Evolutionary conservation across 768 basidiomycete genomes (phyloP).

Genomic region (Mycena alexandri): DNA sequence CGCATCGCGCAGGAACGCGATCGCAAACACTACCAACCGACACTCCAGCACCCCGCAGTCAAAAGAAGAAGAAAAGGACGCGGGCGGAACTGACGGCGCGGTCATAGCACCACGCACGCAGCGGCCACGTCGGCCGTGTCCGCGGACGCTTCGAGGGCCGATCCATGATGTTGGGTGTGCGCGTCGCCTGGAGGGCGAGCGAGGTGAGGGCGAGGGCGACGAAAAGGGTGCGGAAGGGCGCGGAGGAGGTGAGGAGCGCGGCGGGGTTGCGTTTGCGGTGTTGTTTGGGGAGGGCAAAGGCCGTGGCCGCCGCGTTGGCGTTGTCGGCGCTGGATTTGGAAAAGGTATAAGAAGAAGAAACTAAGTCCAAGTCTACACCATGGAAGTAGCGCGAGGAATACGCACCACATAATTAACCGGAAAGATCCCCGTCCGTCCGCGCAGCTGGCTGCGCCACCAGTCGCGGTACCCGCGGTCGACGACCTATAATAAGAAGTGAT

Average conservation of each 20-base stretch:
- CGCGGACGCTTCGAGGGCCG: conserved; percentile 86
- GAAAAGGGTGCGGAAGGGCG: conserved; percentile 78
- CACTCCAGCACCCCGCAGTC: too few relatives aligned
- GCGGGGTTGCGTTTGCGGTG: conserved; percentile 62
- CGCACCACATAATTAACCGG: conserved; percentile 96
- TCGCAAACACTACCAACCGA: too few relatives aligned
- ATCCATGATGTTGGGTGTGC: conserved; percentile 82
- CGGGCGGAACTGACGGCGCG: conserved; percentile 89
- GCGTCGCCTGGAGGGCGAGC: conserved; percentile 79
- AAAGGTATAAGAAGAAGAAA: too few relatives aligned
- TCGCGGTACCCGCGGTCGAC: conserved; percentile 94
- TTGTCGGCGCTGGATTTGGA: too few relatives aligned
- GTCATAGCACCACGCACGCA: conserved; percentile 92
- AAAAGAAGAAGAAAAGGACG: too few relatives aligned
- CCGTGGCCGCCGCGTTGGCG: conserved; percentile 52
- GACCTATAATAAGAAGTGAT: conserved; percentile 63
- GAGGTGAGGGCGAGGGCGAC: conserved; percentile 79
- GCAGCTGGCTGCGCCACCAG: conserved; percentile 96
- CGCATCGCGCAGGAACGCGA: too few relatives aligned
- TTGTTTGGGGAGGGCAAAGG: conserved; percentile 47
- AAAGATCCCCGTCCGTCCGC: conserved; percentile 93
- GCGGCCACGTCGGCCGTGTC: conserved; percentile 60
- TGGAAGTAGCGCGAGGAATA: too few relatives aligned
- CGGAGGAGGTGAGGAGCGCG: conserved; percentile 60
- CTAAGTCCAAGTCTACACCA: too few relatives aligned